phyloP scores from a whole-genome alignment of 179 eudicot species.

The Silene coronaria region DNA sequence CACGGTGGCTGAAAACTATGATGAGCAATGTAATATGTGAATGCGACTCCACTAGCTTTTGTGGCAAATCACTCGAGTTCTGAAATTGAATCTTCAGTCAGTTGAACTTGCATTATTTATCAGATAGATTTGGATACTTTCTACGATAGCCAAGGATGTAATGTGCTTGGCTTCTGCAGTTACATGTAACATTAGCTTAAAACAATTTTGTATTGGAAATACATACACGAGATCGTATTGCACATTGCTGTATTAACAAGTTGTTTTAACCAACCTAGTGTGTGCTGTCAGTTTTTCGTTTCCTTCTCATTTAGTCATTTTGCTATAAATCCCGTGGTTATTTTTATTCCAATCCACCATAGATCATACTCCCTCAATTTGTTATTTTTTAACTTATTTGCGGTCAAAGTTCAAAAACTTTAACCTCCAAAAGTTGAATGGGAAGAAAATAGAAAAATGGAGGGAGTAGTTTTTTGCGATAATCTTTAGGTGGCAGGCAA shows the following conservation, averaged over 20 bases:
- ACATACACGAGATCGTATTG: slow-evolving; percentile 1
- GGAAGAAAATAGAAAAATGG: too few relatives aligned
- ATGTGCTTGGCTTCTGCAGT: background rate
- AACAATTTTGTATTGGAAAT: slow-evolving; percentile 1
- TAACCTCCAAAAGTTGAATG: too few relatives aligned
- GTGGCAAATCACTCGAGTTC: background rate
- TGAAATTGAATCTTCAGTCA: background rate
- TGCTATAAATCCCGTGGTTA: too few relatives aligned
- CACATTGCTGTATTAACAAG: slow-evolving; percentile 6
- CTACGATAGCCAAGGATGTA: background rate
- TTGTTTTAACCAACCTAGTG: background rate
- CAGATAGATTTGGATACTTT: background rate
- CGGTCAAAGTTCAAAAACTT: too few relatives aligned
- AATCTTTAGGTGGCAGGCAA: too few relatives aligned
- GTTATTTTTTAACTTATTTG: too few relatives aligned
- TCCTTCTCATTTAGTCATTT: too few relatives aligned
- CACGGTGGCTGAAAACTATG: slow-evolving; percentile 28
- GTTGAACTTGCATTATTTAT: background rate
- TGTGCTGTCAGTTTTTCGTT: too few relatives aligned
- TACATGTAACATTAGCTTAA: slow-evolving; percentile 14
- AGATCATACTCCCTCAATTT: too few relatives aligned
- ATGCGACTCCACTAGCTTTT: background rate
- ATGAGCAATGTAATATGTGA: slow-evolving; percentile 15
- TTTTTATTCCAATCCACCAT: too few relatives aligned
- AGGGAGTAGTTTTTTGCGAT: too few relatives aligned